Evolutionary conservation across 2,329 filamentous ascomycete genomes (phyloP), one percentile per base, ranked within the genome.

Genomic region (Colletotrichum sp.): DNA sequence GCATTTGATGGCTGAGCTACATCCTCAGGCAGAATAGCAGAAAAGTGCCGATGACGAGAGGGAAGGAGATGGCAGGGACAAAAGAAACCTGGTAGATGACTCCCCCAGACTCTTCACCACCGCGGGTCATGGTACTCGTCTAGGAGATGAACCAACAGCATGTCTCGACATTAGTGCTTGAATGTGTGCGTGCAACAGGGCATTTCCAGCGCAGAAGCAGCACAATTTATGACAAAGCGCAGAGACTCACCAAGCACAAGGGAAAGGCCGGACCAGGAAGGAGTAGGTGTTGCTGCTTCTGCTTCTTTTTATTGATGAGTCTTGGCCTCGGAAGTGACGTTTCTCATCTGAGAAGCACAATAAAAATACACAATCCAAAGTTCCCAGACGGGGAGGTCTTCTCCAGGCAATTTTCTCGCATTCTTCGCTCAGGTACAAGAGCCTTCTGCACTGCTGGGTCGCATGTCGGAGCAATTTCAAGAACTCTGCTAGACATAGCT

Each of bases 91-190:
- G 21, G 21, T 24, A 24, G 21, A 24, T 24, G 21, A 24, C 21
- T 24, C 21, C 21, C 21, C 21, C 8, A n/a, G 39, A 48, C 39
- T n/a, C 5, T 2, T 48, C n/a, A 52, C 43, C 1, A 7, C 3
- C 2, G 1, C 4, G n/a, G 18, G n/a, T 4, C n/a, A n/a, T 12
- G 18, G 2, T 1, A 21, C n/a, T 48, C n/a, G 2, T 13, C n/a
- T 13, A 13, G 6, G 6, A 1, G n/a, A 52, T 21, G n/a, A 21
- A 7, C n/a, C 10, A 52, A 2, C 10, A 48, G n/a, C 10, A 48
- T 2, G 10, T 12, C 10, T 7, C 43, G n/a, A n/a, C 6, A 21
- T n/a, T 3, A n/a, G 18, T 4, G 43, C 18, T 4, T n/a, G 6
- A 13, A 4, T 21, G 10, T 21, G 43, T 48, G 43, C 6, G 10